Conservation (phyloP, 2,329 filamentous ascomycete genomes). For the Aspergillus eucalypticola region DNA sequence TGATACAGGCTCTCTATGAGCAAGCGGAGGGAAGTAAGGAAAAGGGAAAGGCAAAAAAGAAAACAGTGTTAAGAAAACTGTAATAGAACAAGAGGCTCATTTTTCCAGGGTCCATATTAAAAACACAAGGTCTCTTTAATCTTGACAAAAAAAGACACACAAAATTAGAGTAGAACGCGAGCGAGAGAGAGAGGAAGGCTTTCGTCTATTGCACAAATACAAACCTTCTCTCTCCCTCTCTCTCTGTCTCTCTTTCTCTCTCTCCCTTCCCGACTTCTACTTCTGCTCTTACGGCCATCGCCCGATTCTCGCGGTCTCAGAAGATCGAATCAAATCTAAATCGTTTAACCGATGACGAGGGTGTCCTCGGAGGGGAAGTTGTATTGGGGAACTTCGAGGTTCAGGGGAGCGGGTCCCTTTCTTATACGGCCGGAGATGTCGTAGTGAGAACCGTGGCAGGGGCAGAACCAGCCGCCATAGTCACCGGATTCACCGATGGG, state of each 20-base stretch:
- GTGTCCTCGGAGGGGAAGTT: constrained; percentile 88
- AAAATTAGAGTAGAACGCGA: constrained; percentile 24
- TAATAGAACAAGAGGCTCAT: constrained; percentile 31
- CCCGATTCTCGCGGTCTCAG: neutral
- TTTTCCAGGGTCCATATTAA: constrained; percentile 41
- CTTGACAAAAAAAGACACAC: constrained; percentile 32
- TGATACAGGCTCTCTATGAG: constrained; percentile 20
- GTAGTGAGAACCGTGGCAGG: constrained; percentile 99
- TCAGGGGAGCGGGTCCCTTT: constrained; percentile 94
- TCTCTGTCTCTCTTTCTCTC: constrained; percentile 20
- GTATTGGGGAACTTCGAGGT: constrained; percentile 92
- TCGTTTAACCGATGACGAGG: constrained; percentile 85
- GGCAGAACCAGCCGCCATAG: constrained; percentile 99
- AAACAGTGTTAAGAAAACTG: neutral
- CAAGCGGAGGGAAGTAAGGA: constrained; percentile 7
- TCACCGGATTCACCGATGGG: constrained; percentile 98
- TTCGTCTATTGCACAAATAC: constrained; percentile 34
- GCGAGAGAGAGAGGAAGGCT: constrained; percentile 11
- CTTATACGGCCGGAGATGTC: constrained; percentile 98
- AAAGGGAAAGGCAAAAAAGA: neutral
- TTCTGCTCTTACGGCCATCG: constrained; percentile 1
- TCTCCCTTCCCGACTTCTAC: no score
- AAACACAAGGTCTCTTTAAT: constrained; percentile 39
- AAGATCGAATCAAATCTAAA: constrained; percentile 5
- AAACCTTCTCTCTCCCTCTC: constrained; percentile 5